Evolutionary conservation across 1,284 basidiomycete species (phyloP).

Genomic region (Coniferiporia sulphurascens): DNA sequence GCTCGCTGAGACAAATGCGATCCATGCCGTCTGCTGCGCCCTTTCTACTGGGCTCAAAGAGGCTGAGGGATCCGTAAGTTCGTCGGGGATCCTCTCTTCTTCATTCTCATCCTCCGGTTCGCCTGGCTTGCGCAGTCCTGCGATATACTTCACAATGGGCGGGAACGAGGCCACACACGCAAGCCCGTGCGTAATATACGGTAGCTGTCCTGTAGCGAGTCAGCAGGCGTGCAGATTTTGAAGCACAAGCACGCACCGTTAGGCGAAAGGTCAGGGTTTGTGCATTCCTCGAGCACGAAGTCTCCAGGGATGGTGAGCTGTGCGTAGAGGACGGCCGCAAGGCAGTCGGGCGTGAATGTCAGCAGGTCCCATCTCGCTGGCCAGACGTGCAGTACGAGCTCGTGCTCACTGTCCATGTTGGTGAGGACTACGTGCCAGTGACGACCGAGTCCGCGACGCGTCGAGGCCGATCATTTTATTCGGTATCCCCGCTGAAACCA

Average conservation of each 20-base stretch:
- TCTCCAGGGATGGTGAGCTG: conserved; percentile 60
- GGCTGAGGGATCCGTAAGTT: conserved; percentile 39
- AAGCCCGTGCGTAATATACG: conserved; percentile 58
- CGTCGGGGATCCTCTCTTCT: conserved; percentile 8
- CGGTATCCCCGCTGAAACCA: neutral
- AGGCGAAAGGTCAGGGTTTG: conserved; percentile 71
- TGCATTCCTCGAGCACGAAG: conserved; percentile 56
- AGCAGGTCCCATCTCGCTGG: conserved; percentile 57
- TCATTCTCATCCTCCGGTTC: conserved; percentile 19
- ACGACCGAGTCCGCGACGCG: neutral
- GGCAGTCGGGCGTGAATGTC: conserved; percentile 61
- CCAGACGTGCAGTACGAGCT: conserved; percentile 55
- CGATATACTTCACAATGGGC: conserved; percentile 61
- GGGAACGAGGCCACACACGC: conserved; percentile 46
- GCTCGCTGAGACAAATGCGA: conserved; percentile 57
- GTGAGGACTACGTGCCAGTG: neutral
- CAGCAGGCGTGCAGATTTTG: neutral
- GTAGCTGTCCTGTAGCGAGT: conserved; percentile 53
- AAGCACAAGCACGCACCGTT: conserved; percentile 46
- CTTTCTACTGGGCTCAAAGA: conserved; percentile 40
- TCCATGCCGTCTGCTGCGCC: conserved; percentile 55
- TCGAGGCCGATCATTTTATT: neutral
- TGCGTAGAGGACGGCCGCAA: conserved; percentile 60
- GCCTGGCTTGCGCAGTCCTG: conserved; percentile 34
- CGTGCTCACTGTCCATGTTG: neutral